A percentile compares a stretch with the other conserved stretches of the same genome.
Evolutionary conservation across 768 basidiomycete genomes (phyloP).

Genomic region (Boletus sp.): DNA sequence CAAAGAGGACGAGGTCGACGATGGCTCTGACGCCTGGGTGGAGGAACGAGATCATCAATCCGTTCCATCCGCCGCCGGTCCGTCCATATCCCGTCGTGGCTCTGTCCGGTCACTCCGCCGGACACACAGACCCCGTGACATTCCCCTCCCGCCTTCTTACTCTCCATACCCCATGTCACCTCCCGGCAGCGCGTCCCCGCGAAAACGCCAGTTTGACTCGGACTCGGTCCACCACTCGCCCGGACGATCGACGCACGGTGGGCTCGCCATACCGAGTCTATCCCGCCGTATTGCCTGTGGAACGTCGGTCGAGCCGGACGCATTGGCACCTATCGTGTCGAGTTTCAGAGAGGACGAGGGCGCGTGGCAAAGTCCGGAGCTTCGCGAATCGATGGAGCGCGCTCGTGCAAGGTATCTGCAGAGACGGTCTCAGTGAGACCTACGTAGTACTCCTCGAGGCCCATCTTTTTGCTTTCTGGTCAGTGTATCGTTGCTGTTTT

Average conservation of each 20-base stretch:
- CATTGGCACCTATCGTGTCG: constrained; percentile 16
- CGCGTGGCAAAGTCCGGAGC: constrained; percentile 59
- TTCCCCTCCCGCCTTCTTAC: constrained; percentile 30
- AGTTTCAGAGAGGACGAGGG: constrained; percentile 44
- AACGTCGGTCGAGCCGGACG: constrained; percentile 35
- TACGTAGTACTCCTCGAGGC: neutral
- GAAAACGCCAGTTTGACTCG: constrained; percentile 30
- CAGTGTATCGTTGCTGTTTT: neutral
- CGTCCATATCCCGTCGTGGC: constrained; percentile 27
- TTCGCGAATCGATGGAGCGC: constrained; percentile 68
- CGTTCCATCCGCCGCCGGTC: neutral
- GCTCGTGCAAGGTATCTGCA: constrained; percentile 45
- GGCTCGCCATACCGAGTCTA: constrained; percentile 14
- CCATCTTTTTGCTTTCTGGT: neutral
- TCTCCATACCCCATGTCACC: constrained; percentile 25
- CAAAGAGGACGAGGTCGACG: constrained; percentile 73
- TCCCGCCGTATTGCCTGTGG: constrained; percentile 25
- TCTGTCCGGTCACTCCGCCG: constrained; percentile 28
- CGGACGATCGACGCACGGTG: constrained; percentile 15
- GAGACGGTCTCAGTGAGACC: constrained; percentile 14
- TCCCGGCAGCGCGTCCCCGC: constrained; percentile 34
- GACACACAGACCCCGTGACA: constrained; percentile 18
- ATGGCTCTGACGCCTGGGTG: constrained; percentile 72
- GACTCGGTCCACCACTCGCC: constrained; percentile 22
- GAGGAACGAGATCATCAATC: constrained; percentile 44